phyloP scores from a whole-genome alignment of 352 stramenopile species.

The Phytopythium sindhum region DNA sequence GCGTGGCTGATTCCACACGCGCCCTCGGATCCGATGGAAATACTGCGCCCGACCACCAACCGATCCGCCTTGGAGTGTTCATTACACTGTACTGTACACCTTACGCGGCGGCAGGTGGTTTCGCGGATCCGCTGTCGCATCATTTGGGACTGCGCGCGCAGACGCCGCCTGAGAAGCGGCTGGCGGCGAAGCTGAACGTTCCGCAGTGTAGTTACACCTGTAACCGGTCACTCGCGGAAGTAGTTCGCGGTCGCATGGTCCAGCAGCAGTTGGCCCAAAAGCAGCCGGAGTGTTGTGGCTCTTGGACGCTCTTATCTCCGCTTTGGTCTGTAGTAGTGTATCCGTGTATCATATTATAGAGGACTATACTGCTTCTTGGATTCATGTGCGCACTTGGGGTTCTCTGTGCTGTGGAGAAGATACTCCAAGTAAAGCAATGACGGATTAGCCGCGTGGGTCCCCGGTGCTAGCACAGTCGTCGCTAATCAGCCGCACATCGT shows the following conservation, averaged over 20 bases:
- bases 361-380: no score
- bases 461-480: no score
- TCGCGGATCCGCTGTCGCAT: background rate
- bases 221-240: background rate
- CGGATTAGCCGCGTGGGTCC: no score
- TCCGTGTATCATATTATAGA: no score
- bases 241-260: background rate
- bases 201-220: background rate
- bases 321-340: no score
- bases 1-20: background rate
- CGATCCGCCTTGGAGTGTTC: background rate
- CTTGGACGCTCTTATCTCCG: background rate
- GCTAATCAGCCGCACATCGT: background rate
- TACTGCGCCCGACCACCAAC: background rate
- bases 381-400: no score
- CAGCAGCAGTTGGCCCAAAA: background rate
- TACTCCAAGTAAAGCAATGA: no score
- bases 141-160: background rate
- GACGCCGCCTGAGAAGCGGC: background rate
- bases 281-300: background rate
- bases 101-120: background rate
- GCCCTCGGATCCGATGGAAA: background rate
- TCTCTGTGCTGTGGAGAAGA: no score
- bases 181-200: background rate
- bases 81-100: background rate